These are phyloP conservation scores for Xylariaceae sp. DNA, from an alignment of 2,329 filamentous ascomycete genomes.

Conservation along the genomic window DNA sequence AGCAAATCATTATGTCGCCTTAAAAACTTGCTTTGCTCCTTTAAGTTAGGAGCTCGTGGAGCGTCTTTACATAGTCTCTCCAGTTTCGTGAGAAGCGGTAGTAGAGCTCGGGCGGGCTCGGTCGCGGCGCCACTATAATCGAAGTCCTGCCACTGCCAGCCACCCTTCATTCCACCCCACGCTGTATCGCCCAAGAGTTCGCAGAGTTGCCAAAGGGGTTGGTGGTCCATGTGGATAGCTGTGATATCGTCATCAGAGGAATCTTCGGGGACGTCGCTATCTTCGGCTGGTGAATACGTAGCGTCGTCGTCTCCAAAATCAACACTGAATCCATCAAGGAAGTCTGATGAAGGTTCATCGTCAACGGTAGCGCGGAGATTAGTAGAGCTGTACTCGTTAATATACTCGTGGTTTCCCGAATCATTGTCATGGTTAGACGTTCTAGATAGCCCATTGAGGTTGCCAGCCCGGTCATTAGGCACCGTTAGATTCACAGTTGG, in stretches of 20 bases:
- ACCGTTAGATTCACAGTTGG: background rate
- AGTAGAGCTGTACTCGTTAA: background rate
- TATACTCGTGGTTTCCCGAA: background rate
- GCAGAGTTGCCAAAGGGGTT: conserved; percentile 17
- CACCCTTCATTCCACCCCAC: conserved; percentile 20
- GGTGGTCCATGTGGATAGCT: conserved; percentile 18
- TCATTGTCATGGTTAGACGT: background rate
- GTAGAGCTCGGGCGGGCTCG: conserved; percentile 18
- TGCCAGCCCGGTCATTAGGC: background rate
- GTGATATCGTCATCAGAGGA: conserved; percentile 20
- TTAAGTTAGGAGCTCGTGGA: conserved; percentile 20
- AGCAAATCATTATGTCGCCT: conserved; percentile 22
- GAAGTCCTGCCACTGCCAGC: conserved; percentile 21
- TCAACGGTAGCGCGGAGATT: background rate
- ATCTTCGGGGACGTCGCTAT: conserved; percentile 17
- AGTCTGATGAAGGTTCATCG: conserved; percentile 2
- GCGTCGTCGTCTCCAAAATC: conserved; percentile 11
- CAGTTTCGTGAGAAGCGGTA: conserved; percentile 22
- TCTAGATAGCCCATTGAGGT: background rate
- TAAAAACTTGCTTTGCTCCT: conserved; percentile 26
- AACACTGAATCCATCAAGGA: conserved; percentile 13
- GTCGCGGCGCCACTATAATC: conserved; percentile 15
- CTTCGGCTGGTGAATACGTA: conserved; percentile 13
- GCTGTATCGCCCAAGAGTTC: conserved; percentile 18
- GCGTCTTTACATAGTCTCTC: conserved; percentile 22